phyloP scores from a whole-genome alignment of 2,329 filamentous ascomycete species.

The Botrytis pseudocinerea region DNA sequence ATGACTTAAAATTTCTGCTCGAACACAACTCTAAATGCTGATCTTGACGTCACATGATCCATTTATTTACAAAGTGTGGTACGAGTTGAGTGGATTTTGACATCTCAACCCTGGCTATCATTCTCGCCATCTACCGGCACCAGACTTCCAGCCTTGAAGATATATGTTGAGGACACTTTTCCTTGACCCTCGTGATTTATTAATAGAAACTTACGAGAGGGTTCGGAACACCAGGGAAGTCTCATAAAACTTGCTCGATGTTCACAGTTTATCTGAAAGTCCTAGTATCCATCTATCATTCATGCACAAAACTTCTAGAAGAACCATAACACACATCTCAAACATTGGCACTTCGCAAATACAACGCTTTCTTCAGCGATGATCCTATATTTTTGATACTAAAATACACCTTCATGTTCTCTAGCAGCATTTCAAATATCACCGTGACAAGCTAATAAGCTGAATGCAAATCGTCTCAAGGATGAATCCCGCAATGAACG shows the following conservation, averaged over 20 bases:
- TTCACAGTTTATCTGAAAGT: not conserved
- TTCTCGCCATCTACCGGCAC: not conserved
- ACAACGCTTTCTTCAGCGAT: not conserved
- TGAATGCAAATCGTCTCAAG: not conserved
- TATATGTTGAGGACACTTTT: not conserved
- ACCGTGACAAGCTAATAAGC: not conserved
- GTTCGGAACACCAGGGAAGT: not conserved
- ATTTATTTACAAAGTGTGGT: not conserved
- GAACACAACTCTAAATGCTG: not conserved
- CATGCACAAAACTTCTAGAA: conserved; percentile 12
- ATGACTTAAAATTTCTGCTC: not conserved
- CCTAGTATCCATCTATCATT: not conserved
- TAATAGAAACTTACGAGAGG: conserved; percentile 1
- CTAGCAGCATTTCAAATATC: not conserved
- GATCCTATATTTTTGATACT: not conserved
- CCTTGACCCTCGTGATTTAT: not conserved
- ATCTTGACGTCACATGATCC: conserved; percentile 10
- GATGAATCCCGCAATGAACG: not conserved
- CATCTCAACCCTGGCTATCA: not conserved
- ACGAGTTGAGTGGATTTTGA: not conserved
- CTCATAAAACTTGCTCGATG: not conserved
- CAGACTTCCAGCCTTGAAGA: not conserved
- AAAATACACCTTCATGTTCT: not conserved
- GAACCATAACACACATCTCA: not conserved
- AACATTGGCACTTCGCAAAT: not conserved